These are phyloP conservation scores for Melastoma candidum DNA, from an alignment of 441 rosid species.

Conservation along the genomic window DNA sequence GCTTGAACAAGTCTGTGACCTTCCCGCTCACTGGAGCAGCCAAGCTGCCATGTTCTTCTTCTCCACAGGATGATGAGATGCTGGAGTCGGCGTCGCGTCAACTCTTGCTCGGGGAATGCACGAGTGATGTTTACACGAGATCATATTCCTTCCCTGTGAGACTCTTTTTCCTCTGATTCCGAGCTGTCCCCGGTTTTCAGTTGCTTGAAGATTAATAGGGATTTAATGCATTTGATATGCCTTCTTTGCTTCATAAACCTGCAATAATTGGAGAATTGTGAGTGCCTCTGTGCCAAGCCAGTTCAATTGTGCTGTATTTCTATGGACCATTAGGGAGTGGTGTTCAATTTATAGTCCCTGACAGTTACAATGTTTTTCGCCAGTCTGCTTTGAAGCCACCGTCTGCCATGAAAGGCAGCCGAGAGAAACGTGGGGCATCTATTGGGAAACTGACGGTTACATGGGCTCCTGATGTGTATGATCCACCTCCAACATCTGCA, in stretches of 20 bases:
- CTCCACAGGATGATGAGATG: slow-evolving; percentile 26
- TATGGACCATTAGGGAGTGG: no score
- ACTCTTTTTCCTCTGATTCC: slow-evolving; percentile 1
- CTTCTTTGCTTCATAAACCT: no score
- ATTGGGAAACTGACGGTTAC: slow-evolving; percentile 39
- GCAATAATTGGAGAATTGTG: no score
- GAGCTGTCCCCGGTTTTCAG: background rate
- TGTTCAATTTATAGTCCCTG: background rate
- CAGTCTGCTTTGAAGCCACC: slow-evolving; percentile 32
- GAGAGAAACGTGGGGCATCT: slow-evolving; percentile 44
- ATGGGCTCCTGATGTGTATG: slow-evolving; percentile 94
- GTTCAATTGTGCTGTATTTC: no score
- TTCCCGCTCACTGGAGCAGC: slow-evolving; percentile 14
- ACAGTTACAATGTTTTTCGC: background rate
- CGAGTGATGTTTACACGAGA: slow-evolving; percentile 1
- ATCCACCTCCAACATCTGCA: slow-evolving; percentile 62
- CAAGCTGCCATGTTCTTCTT: slow-evolving; percentile 13
- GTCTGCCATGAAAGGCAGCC: slow-evolving; percentile 78
- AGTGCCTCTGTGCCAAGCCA: no score
- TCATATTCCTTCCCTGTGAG: slow-evolving; percentile 30
- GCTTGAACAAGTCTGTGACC: slow-evolving; percentile 19
- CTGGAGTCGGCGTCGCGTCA: slow-evolving; percentile 12
- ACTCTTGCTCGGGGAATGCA: slow-evolving; percentile 12
- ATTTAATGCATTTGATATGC: no score
- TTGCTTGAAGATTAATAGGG: no score